A percentile compares a stretch with the other conserved stretches of the same genome.
These are phyloP conservation scores for Camelina hispida DNA, from an alignment of 345 rosid genomes.

Conservation along the genomic window DNA sequence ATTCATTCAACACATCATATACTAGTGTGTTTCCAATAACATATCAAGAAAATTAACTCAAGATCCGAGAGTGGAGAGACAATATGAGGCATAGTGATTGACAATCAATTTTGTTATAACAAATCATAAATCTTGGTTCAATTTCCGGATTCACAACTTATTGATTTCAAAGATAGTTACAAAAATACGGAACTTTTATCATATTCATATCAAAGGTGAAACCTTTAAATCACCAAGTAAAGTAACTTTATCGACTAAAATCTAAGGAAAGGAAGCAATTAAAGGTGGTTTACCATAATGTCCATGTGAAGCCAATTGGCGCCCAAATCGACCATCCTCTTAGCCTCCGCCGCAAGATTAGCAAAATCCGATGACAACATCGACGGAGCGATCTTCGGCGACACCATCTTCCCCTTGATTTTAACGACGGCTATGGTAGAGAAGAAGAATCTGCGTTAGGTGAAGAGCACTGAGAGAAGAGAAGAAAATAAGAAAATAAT, in stretches of 20 bases:
- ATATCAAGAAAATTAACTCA: too few species aligned
- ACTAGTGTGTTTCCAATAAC: not conserved
- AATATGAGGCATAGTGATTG: not conserved
- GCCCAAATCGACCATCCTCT: constrained; percentile 78
- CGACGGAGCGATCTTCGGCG: constrained; percentile 88
- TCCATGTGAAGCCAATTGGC: constrained; percentile 99
- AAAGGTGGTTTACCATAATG: constrained; percentile 65
- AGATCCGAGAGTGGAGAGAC: not conserved
- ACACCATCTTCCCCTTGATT: constrained; percentile 47
- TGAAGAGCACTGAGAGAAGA: not conserved
- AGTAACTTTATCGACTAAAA: too few species aligned
- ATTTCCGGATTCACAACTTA: too few species aligned
- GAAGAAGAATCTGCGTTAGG: constrained; percentile 12
- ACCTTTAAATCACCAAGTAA: not conserved
- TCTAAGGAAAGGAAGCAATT: not conserved
- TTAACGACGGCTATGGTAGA: not conserved
- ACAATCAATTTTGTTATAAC: too few species aligned
- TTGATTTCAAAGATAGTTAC: too few species aligned
- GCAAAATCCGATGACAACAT: constrained; percentile 95
- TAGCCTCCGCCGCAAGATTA: constrained; percentile 84
- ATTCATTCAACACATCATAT: not conserved
- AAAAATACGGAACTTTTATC: too few species aligned
- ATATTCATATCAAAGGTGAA: constrained; percentile 16
- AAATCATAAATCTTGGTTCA: too few species aligned
- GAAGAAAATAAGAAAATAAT: not conserved